Evolutionary conservation across 1,284 basidiomycete species (phyloP), one percentile per base, ranked within the genome.

Genomic region (Vanrija sp.): DNA sequence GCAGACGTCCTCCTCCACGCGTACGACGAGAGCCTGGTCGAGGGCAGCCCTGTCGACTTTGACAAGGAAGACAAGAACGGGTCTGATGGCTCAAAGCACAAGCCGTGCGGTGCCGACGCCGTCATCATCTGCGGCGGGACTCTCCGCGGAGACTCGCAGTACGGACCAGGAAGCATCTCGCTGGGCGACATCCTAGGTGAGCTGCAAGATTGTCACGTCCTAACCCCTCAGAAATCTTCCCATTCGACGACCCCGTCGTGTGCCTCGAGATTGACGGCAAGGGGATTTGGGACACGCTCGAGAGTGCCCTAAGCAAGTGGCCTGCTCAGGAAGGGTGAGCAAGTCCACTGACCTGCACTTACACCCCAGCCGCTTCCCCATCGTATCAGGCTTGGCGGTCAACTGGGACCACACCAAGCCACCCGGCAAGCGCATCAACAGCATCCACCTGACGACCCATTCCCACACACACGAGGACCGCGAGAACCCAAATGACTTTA

Each of bases 241-340:
- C 92, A 0, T 96, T 93, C 59, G 87, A 90, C 57, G 92, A 96
- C 65, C 85, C 91, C 0, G 78, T 87, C 12, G 83, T 96, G 2
- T 89, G 91, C 7, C 69, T 92, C 25, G 87, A 76, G 74, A 73
- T 95, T 15, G 87, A 89, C 61, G 92, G 92, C 0, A 79, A 82
- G 63, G 80, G 85, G 0, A 82, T 95, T 37, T 93, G 89, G 89
- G 85, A 85, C 50, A 84, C 87, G 0, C 66, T 95, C 18, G 92
- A 96, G 69, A 80, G 81, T 25, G 84, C 84, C 1, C 77, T 96
- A 14, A 80, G 78, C 49, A 87, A 83, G 50, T 95, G 88, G 83
- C 92, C 92, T 4, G 86, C 88, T 18, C 91, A 94, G 75, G 92
- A 95, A 80, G 92, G 90, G 88, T 84, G 56, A 67, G 80, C 58